phyloP scores from a whole-genome alignment of 2,329 filamentous ascomycete genomes.

The Chaetomium sp. region DNA sequence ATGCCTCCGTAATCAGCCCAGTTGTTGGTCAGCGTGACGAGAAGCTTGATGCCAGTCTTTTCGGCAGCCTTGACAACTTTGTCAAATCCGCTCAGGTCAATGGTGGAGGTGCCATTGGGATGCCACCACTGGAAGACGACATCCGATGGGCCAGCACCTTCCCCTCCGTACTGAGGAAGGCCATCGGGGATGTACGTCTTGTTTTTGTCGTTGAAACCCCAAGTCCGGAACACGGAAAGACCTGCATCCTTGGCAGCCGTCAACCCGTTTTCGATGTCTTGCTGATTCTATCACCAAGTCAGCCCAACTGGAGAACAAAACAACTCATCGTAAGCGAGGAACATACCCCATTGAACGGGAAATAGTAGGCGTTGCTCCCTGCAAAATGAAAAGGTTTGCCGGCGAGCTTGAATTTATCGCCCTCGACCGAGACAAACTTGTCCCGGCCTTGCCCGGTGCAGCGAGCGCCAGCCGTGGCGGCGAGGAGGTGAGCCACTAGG shows the following conservation, averaged over 20 bases:
- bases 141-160: conserved; percentile 39
- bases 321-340: no score
- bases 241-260: conserved; percentile 41
- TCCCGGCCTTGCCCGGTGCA: no score
- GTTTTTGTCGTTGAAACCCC: conserved; percentile 54
- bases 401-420: conserved; percentile 45
- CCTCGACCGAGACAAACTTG: conserved; percentile 42
- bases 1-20: conserved; percentile 56
- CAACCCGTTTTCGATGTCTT: conserved; percentile 41
- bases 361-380: conserved; percentile 51
- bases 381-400: conserved; percentile 52
- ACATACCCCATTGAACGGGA: conserved; percentile 46
- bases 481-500: no score
- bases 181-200: conserved; percentile 38
- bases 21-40: conserved; percentile 50
- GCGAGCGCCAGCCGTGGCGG: no score
- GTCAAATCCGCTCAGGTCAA: conserved; percentile 42
- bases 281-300: conserved; percentile 33
- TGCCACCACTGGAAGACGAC: conserved; percentile 42
- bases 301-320: no score
- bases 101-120: conserved; percentile 38
- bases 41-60: conserved; percentile 44
- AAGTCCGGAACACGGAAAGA: conserved; percentile 48
- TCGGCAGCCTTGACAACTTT: conserved; percentile 45
- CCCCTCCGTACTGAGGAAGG: conserved; percentile 46